phyloP scores from a whole-genome alignment of 768 basidiomycete species.

The Hericium alpestre region DNA sequence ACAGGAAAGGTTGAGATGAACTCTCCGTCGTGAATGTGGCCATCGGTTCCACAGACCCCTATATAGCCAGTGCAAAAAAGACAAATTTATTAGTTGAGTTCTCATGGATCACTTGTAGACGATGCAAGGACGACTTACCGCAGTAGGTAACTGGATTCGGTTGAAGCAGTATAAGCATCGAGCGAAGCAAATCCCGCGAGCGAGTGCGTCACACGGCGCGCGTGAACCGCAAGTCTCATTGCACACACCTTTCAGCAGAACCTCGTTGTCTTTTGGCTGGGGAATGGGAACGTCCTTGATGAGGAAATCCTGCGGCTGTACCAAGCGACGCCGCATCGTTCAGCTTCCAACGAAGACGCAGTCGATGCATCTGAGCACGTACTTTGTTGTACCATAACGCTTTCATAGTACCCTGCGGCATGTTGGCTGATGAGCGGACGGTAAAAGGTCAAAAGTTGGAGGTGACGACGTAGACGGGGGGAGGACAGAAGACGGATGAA shows the following conservation, averaged over 20 bases:
- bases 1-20: slow-evolving; percentile 66
- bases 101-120: background rate
- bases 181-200: background rate
- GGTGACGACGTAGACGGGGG: background rate
- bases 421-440: background rate
- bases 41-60: slow-evolving; percentile 66
- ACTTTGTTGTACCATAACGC: background rate
- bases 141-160: background rate
- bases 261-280: background rate
- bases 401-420: background rate
- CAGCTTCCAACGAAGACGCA: background rate
- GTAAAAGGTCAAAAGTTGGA: background rate
- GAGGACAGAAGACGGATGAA: background rate
- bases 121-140: background rate
- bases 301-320: background rate
- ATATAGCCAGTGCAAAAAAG: slow-evolving; percentile 1
- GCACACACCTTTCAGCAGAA: background rate
- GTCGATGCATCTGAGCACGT: background rate
- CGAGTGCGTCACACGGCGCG: background rate
- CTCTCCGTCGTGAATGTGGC: slow-evolving; percentile 51
- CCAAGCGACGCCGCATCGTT: background rate
- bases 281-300: background rate
- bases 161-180: background rate
- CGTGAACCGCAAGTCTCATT: background rate
- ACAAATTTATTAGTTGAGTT: too few relatives aligned